Percentiles rank a stretch among this genome's conserved stretches.
These are phyloP conservation scores for Sarocladium brachiariae DNA, from an alignment of 2,329 filamentous ascomycete species.

Conservation along the genomic window DNA sequence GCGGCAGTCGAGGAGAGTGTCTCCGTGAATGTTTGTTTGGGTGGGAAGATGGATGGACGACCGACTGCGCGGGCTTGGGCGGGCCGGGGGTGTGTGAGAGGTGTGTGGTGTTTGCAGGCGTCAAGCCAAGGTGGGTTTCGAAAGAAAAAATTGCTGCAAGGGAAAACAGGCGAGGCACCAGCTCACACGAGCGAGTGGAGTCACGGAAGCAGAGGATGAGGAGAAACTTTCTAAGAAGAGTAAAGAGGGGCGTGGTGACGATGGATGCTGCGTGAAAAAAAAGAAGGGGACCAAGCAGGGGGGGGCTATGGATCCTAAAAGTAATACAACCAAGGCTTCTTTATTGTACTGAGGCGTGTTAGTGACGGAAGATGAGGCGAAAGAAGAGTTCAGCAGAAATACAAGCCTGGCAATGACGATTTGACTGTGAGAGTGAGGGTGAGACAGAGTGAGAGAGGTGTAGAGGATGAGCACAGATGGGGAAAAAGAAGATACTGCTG, in stretches of 20 bases:
- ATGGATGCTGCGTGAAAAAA: conserved; percentile 1
- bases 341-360: conserved; percentile 6
- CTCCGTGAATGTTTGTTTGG: conserved; percentile 6
- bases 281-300: conserved; percentile 5
- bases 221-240: not conserved
- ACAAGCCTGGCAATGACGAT: too few relatives aligned
- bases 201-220: not conserved
- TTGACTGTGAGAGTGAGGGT: not conserved
- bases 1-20: not conserved
- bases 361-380: not conserved
- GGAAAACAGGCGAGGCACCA: conserved; percentile 9
- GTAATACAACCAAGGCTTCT: not conserved
- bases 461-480: not conserved
- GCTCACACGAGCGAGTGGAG: conserved; percentile 10
- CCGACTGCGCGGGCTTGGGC: not conserved
- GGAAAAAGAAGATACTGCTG: not conserved
- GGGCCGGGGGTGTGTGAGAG: not conserved
- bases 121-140: conserved; percentile 2
- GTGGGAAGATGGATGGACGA: not conserved
- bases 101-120: not conserved
- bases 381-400: not conserved
- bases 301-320: not conserved
- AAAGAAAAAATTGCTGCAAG: conserved; percentile 1
- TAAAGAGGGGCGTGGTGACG: conserved; percentile 3
- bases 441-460: not conserved